Evolutionary conservation across 2,329 filamentous ascomycete genomes (phyloP).

Genomic region (Aspergillus chevalieri): DNA sequence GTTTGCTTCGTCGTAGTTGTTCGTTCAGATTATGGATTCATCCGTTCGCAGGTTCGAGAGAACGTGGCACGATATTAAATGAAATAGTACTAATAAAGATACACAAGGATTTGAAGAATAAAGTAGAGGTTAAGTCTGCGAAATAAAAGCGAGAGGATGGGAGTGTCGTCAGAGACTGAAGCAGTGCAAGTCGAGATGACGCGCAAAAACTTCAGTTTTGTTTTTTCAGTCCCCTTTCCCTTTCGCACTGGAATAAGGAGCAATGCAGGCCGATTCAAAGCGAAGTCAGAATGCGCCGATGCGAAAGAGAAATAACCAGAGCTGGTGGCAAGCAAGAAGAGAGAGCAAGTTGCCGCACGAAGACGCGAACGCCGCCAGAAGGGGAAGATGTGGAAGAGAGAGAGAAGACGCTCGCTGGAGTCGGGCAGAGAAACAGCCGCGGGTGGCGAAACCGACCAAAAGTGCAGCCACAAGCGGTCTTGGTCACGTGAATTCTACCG

Average conservation of each 20-base stretch:
- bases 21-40: conserved; percentile 23
- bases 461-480: too few relatives aligned
- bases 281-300: not conserved
- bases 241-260: not conserved
- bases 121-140: not conserved
- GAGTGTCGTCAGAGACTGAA: too few relatives aligned
- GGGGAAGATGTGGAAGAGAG: not conserved
- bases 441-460: not conserved
- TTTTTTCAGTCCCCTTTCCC: not conserved
- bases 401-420: not conserved
- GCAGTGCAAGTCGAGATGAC: too few relatives aligned
- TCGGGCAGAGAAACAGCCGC: not conserved
- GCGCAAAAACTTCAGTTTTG: not conserved
- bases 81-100: not conserved
- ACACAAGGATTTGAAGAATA: not conserved
- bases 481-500: not conserved
- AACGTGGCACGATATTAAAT: not conserved
- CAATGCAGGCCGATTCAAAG: not conserved
- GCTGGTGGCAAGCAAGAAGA: not conserved
- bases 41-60: conserved; percentile 15
- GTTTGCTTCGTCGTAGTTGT: conserved; percentile 18
- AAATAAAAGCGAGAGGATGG: not conserved
- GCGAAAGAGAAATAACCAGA: not conserved
- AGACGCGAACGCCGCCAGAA: not conserved
- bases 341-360: not conserved